Evolutionary conservation across 352 stramenopile genomes (phyloP).

Genomic region (Phytopythium delawarense): DNA sequence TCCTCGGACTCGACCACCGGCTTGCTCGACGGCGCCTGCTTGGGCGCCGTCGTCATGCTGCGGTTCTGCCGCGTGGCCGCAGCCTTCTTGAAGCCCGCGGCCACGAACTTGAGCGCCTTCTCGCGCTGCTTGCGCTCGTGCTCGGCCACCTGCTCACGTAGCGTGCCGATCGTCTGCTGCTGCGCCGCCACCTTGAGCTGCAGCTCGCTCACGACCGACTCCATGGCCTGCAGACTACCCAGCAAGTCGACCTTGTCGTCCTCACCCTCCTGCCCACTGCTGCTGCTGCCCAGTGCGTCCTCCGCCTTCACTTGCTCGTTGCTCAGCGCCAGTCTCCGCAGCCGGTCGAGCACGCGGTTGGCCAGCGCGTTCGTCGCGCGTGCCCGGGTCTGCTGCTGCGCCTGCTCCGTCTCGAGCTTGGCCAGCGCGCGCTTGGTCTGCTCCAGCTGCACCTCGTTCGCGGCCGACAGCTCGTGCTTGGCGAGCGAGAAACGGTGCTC

Average conservation of each 20-base stretch:
- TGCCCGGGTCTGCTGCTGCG: constrained; percentile 19
- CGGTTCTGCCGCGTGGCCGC: constrained; percentile 15
- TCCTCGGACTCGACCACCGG: constrained; percentile 21
- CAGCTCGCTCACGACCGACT: constrained; percentile 53
- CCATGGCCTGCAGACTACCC: constrained; percentile 38
- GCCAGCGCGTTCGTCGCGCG: constrained; percentile 11
- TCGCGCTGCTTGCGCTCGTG: constrained; percentile 29
- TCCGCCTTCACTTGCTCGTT: constrained; percentile 16
- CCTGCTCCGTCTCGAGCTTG: constrained; percentile 25
- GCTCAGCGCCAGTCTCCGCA: constrained; percentile 26
- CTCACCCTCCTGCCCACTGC: constrained; percentile 11
- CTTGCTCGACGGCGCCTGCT: constrained; percentile 1
- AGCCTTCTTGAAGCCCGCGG: constrained; percentile 11
- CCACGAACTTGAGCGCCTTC: constrained; percentile 20
- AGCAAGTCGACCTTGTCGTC: constrained; percentile 32
- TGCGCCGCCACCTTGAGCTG: constrained; percentile 46
- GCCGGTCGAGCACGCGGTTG: constrained; percentile 28
- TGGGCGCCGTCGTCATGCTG: constrained; percentile 18
- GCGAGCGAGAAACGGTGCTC: constrained; percentile 62
- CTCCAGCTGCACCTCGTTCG: constrained; percentile 28
- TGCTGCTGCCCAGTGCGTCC: constrained; percentile 1
- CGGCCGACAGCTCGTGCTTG: constrained; percentile 35
- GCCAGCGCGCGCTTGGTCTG: constrained; percentile 29
- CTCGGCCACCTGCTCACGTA: constrained; percentile 26
- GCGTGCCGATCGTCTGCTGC: constrained; percentile 27